Conservation (phyloP, 2,329 filamentous ascomycete genomes). For the Cladosporium sphaerospermum region DNA sequence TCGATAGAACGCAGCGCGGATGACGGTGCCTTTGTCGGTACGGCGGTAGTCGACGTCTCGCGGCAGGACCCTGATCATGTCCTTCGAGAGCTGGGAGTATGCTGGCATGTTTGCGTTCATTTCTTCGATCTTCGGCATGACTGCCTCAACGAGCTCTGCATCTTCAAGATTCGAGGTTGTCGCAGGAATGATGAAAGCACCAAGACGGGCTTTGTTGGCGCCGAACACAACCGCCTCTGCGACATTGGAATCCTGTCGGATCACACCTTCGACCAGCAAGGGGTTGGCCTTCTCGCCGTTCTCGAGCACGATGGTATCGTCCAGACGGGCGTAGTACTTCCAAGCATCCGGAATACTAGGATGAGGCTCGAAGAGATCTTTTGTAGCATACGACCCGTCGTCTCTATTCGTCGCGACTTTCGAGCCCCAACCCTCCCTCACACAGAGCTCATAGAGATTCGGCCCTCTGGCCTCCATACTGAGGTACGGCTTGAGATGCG, state of each 20-base stretch:
- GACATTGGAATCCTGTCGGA: slow-evolving; percentile 41
- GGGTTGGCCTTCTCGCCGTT: slow-evolving; percentile 30
- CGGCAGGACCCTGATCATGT: slow-evolving; percentile 46
- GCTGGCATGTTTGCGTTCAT: slow-evolving; percentile 45
- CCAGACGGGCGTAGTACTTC: slow-evolving; percentile 25
- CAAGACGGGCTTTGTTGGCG: slow-evolving; percentile 44
- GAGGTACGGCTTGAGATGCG: slow-evolving; percentile 16
- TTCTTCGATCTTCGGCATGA: slow-evolving; percentile 44
- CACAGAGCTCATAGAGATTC: slow-evolving; percentile 35
- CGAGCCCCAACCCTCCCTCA: slow-evolving; percentile 27
- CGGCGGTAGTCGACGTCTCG: slow-evolving; percentile 38
- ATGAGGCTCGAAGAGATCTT: slow-evolving; percentile 27
- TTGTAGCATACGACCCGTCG: slow-evolving; percentile 34
- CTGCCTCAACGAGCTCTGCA: slow-evolving; percentile 40
- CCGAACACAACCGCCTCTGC: slow-evolving; percentile 53
- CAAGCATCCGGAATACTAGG: slow-evolving; percentile 24
- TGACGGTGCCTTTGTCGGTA: slow-evolving; percentile 52
- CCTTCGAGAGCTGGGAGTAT: slow-evolving; percentile 46
- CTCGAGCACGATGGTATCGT: slow-evolving; percentile 27
- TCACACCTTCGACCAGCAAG: slow-evolving; percentile 17
- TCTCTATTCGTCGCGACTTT: slow-evolving; percentile 38
- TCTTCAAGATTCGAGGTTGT: slow-evolving; percentile 33
- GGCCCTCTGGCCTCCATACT: slow-evolving; percentile 26
- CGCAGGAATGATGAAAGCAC: slow-evolving; percentile 48
- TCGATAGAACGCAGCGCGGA: slow-evolving; percentile 44